These are phyloP conservation scores for Rossbeevera mucosa DNA, from an alignment of 768 basidiomycete genomes.

Conservation along the genomic window DNA sequence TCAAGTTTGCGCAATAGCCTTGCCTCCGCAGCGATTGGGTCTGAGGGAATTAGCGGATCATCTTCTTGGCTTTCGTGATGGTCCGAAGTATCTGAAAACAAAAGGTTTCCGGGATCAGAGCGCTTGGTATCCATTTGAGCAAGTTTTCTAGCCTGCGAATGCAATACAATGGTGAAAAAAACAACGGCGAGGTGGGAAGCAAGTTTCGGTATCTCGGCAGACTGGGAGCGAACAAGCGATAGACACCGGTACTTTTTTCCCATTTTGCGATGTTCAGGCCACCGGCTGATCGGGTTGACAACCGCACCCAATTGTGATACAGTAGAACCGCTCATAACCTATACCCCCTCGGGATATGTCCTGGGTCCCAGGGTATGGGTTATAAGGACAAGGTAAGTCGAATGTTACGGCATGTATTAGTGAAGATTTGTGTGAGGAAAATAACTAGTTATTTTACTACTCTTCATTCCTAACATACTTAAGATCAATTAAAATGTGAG, in stretches of 20 bases:
- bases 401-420: too few species aligned
- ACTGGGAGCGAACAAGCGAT: background rate
- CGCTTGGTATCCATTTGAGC: constrained; percentile 17
- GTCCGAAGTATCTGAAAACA: constrained; percentile 3
- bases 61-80: constrained; percentile 9
- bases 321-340: too few species aligned
- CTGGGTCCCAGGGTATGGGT: too few species aligned
- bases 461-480: too few species aligned
- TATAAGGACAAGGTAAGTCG: too few species aligned
- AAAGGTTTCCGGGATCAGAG: constrained; percentile 1
- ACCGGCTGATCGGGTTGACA: background rate
- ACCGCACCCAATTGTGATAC: too few species aligned
- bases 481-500: too few species aligned
- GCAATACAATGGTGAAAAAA: background rate
- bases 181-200: background rate
- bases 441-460: too few species aligned
- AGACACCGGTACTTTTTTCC: background rate
- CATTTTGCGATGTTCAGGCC: background rate
- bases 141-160: background rate
- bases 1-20: constrained; percentile 63
- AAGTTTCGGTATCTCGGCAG: background rate
- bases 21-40: constrained; percentile 38
- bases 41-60: constrained; percentile 18
- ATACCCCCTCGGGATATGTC: too few species aligned
- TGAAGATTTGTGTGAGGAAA: too few species aligned